Base-by-base conservation (phyloP, 768 basidiomycete genomes). In the Mycena crocata region DNA sequence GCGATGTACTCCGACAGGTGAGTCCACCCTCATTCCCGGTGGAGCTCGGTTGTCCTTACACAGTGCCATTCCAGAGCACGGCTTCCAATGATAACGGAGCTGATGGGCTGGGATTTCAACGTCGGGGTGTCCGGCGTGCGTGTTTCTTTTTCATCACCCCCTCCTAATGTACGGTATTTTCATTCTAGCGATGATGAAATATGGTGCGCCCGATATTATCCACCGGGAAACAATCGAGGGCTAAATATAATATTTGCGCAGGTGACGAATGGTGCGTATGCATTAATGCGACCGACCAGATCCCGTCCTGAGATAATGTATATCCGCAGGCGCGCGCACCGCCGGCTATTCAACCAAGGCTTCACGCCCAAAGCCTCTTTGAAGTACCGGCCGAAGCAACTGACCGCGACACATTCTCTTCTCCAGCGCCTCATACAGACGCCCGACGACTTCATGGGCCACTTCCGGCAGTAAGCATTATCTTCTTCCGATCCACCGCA, bases 1-100 rank as follows among this genome's bases (percentile, higher is more conserved):
- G 8, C 44, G 17, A 80, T 78, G 9, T 84, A 84, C 67, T 82
- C 83, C 5, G 75, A 74, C 67, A 77, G 83, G 54, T 80, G 17
- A 28, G 49, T n/a, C n/a, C n/a, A n/a, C n/a, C n/a, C n/a, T n/a
- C n/a, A n/a, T n/a, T n/a, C n/a, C n/a, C n/a, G n/a, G n/a, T n/a
- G n/a, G n/a, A n/a, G n/a, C n/a, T n/a, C n/a, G n/a, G n/a, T n/a
- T 32, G 44, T 45, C 3, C 14, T 19, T 8, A 19, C 7, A 24
- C 23, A 8, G 19, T 9, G 17, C 17, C 19, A 21, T 4, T 32
- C 1, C 24, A 69, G 67, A 26, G 24, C 67, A 4, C 46, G 42
- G 1, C 37, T 46, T 5, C 57, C 68, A 2, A 72, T 72, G 71
- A 9, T 66, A 0, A 28, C 34, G 3, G 71, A 69, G 32, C 42